Conservation (phyloP, 2,329 filamentous ascomycete genomes). For the Lasiodiplodia citricola region DNA sequence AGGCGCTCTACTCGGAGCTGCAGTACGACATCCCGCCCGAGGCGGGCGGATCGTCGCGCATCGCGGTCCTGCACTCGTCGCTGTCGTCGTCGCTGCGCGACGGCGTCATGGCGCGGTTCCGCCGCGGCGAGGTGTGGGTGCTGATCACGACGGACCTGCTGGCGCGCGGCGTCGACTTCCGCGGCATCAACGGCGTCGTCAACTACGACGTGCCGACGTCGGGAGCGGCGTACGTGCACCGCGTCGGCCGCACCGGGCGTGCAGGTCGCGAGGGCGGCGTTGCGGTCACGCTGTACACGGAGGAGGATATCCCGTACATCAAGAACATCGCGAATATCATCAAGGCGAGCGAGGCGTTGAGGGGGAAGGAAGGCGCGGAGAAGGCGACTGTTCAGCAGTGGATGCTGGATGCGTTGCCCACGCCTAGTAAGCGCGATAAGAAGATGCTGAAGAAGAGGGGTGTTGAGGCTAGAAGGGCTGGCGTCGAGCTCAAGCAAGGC, state of each 20-base stretch:
- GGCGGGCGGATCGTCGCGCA: slow-evolving; percentile 81
- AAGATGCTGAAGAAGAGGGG: slow-evolving; percentile 82
- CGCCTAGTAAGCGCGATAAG: slow-evolving; percentile 81
- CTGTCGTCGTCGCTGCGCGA: slow-evolving; percentile 78
- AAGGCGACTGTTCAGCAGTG: slow-evolving; percentile 65
- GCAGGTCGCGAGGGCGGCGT: slow-evolving; percentile 87
- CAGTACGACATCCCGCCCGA: slow-evolving; percentile 92
- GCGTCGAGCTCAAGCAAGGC: slow-evolving; percentile 41
- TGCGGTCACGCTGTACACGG: slow-evolving; percentile 92
- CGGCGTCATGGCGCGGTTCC: slow-evolving; percentile 85
- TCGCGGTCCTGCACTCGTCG: slow-evolving; percentile 88
- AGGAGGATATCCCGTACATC: slow-evolving; percentile 88
- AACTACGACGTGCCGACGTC: slow-evolving; percentile 98
- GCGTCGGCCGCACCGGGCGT: slow-evolving; percentile 87
- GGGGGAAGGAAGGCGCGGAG: slow-evolving; percentile 43
- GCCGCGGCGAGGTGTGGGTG: slow-evolving; percentile 92
- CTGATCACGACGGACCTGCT: slow-evolving; percentile 95
- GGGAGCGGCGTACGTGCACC: slow-evolving; percentile 88
- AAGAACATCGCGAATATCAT: slow-evolving; percentile 95
- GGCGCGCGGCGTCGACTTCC: slow-evolving; percentile 91
- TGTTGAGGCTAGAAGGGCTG: slow-evolving; percentile 70
- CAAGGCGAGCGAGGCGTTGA: slow-evolving; percentile 76
- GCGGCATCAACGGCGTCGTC: slow-evolving; percentile 91
- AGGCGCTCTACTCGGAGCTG: slow-evolving; percentile 85
- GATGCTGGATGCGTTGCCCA: slow-evolving; percentile 86